These are phyloP conservation scores for Zasmidium citrigriseum DNA, from an alignment of 2,329 filamentous ascomycete genomes.

Conservation along the genomic window DNA sequence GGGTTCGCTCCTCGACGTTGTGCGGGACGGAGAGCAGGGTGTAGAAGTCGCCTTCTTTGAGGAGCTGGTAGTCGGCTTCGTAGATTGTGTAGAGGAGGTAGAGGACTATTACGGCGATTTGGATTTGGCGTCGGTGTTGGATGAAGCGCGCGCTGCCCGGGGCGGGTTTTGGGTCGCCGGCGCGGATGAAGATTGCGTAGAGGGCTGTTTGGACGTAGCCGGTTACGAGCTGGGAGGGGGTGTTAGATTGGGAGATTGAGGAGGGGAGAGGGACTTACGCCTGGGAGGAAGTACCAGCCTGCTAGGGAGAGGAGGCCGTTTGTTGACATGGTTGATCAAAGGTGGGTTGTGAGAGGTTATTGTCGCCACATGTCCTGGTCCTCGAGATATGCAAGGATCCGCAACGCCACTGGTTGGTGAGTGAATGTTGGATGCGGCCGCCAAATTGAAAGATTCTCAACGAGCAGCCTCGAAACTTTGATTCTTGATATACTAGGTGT, in stretches of 20 bases:
- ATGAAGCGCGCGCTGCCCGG: slow-evolving; percentile 69
- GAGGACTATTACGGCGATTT: slow-evolving; percentile 75
- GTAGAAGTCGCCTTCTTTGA: slow-evolving; percentile 74
- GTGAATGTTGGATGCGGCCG: too few species aligned
- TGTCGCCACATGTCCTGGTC: neutral
- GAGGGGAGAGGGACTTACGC: slow-evolving; percentile 44
- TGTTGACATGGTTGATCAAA: slow-evolving; percentile 35
- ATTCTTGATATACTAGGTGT: too few species aligned
- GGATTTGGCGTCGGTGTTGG: slow-evolving; percentile 77
- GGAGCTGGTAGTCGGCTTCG: slow-evolving; percentile 83
- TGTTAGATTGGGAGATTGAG: neutral
- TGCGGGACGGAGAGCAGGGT: slow-evolving; percentile 70
- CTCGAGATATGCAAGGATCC: too few species aligned
- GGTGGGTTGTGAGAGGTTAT: neutral
- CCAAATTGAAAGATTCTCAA: too few species aligned
- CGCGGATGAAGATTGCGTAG: slow-evolving; percentile 86
- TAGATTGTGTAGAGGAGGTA: slow-evolving; percentile 93
- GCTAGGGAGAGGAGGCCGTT: slow-evolving; percentile 54
- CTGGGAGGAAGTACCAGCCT: slow-evolving; percentile 64
- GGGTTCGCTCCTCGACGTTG: slow-evolving; percentile 68
- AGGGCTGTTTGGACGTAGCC: slow-evolving; percentile 76
- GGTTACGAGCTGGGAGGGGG: slow-evolving; percentile 65
- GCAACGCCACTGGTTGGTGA: too few species aligned
- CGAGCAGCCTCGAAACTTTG: too few species aligned
- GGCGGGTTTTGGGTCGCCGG: slow-evolving; percentile 75